Evolutionary conservation across 345 rosid genomes (phyloP).

Genomic region (Cochlearia excelsa): DNA sequence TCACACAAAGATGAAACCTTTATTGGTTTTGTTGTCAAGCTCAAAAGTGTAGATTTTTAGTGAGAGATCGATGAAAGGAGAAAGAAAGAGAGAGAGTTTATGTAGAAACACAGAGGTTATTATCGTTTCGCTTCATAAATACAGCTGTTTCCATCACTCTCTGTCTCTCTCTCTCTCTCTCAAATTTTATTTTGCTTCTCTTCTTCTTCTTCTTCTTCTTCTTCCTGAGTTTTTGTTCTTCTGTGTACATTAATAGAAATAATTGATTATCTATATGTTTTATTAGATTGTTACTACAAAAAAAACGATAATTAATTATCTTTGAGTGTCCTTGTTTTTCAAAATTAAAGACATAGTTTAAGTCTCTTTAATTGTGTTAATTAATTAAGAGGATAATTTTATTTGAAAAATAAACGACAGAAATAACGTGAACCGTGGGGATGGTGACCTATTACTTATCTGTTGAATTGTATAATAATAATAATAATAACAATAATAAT

Average conservation of each 20-base stretch:
- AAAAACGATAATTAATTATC: background rate
- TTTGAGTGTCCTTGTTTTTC: background rate
- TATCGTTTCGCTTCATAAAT: constrained; percentile 17
- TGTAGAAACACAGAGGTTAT: constrained; percentile 32
- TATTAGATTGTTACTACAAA: constrained; percentile 1
- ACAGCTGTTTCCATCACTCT: constrained; percentile 41
- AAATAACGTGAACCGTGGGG: constrained; percentile 38
- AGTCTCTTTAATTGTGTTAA: too few relatives aligned
- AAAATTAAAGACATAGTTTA: background rate
- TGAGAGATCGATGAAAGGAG: background rate
- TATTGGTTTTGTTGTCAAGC: background rate
- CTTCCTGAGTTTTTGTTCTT: constrained; percentile 15
- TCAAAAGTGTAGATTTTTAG: constrained; percentile 5
- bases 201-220: constrained; percentile 18
- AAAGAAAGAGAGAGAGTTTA: constrained; percentile 24
- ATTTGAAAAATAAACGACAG: constrained; percentile 10
- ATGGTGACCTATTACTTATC: constrained; percentile 36
- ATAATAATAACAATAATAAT: too few relatives aligned
- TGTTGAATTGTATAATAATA: constrained; percentile 17
- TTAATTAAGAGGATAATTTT: too few relatives aligned
- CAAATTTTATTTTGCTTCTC: background rate
- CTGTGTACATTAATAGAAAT: background rate
- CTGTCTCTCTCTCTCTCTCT: constrained; percentile 21
- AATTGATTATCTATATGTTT: constrained; percentile 13
- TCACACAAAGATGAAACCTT: background rate